phyloP scores from a whole-genome alignment of 164 flowering plant genomes.

The Cinnamomum chago region DNA sequence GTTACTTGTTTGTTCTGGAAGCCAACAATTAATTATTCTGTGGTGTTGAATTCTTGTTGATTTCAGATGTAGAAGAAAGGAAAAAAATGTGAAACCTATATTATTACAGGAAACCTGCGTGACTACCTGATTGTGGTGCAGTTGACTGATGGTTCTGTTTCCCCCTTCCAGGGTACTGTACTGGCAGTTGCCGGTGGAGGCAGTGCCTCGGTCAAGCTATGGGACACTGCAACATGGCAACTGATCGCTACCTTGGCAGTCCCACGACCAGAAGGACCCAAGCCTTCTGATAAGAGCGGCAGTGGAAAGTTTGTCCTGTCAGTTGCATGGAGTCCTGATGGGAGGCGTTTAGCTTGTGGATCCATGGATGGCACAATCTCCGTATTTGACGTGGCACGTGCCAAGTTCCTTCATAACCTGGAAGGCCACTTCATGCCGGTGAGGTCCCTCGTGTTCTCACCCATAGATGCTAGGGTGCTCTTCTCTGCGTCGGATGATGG shows the following conservation, averaged over 20 bases:
- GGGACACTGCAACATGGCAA: conserved; percentile 94
- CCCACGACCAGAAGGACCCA: conserved; percentile 74
- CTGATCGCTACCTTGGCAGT: conserved; percentile 53
- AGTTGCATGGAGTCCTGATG: conserved; percentile 95
- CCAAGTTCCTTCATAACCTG: conserved; percentile 84
- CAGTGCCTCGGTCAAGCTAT: conserved; percentile 91
- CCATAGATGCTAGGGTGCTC: conserved; percentile 61
- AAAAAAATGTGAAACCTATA: not conserved
- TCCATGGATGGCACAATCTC: conserved; percentile 95
- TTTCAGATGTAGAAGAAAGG: not conserved
- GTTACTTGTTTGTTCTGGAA: too few relatives aligned
- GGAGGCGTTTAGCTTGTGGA: conserved; percentile 82
- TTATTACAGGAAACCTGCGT: not conserved
- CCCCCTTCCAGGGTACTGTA: conserved; percentile 58
- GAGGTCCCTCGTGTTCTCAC: conserved; percentile 80
- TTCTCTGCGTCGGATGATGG: conserved; percentile 88
- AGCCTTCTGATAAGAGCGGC: conserved; percentile 66
- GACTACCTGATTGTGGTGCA: not conserved
- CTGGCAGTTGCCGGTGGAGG: conserved; percentile 99
- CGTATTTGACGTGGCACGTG: conserved; percentile 71
- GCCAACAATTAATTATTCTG: too few relatives aligned
- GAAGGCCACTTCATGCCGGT: conserved; percentile 99
- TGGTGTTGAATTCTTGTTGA: not conserved
- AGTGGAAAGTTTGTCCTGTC: conserved; percentile 95
- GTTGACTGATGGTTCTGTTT: not conserved